These are phyloP conservation scores for Fusarium sp. DNA, from an alignment of 2,329 filamentous ascomycete species.

Conservation along the genomic window DNA sequence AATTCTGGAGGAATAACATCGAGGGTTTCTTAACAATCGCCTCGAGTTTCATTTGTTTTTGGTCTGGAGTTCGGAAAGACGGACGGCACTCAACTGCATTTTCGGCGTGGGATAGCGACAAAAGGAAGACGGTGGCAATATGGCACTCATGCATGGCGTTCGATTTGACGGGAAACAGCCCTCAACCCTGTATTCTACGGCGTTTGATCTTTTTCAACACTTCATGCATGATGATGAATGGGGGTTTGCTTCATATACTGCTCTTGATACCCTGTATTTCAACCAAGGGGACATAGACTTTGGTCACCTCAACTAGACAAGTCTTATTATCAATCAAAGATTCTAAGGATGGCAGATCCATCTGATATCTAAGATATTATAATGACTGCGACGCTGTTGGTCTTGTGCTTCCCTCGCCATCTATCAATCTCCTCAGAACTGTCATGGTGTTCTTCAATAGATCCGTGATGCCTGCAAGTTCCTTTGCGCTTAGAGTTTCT, in stretches of 20 bases:
- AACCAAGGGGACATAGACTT: conserved; percentile 50
- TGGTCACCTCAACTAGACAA: conserved; percentile 53
- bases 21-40: conserved; percentile 45
- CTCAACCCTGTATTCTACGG: conserved; percentile 54
- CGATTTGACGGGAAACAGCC: conserved; percentile 46
- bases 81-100: conserved; percentile 54
- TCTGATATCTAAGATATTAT: not conserved
- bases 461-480: conserved; percentile 75
- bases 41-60: conserved; percentile 24
- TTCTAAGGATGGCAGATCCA: not conserved
- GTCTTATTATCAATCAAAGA: conserved; percentile 20
- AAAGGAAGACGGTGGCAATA: conserved; percentile 8
- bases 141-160: conserved; percentile 41
- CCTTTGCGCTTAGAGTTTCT: conserved; percentile 74
- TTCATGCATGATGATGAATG: conserved; percentile 33
- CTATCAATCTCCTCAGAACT: conserved; percentile 71
- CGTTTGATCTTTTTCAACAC: conserved; percentile 51
- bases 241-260: conserved; percentile 17
- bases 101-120: conserved; percentile 28
- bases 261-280: conserved; percentile 56
- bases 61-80: conserved; percentile 27
- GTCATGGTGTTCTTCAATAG: conserved; percentile 89
- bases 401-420: conserved; percentile 47
- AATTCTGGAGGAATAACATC: not conserved
- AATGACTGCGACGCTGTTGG: conserved; percentile 31